Percentiles rank a stretch among this genome's conserved stretches.
Conservation (phyloP, 306 rosid genomes). For the Bauhinia variegata region DNA sequence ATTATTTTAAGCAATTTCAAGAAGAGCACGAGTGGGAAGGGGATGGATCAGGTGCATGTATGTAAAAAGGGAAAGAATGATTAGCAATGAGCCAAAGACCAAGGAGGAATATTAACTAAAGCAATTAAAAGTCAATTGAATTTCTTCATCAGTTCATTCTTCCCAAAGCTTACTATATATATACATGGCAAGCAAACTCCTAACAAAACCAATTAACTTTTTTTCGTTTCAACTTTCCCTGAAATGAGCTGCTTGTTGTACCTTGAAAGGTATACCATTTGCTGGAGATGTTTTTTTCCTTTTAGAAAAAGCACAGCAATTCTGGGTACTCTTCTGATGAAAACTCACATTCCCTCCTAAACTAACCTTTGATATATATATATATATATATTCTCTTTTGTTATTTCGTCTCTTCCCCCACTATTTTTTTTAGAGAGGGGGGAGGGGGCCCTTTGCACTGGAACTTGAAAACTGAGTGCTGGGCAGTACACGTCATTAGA, state of each 20-base stretch:
- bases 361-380: too few relatives aligned
- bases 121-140: neutral
- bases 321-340: neutral
- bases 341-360: too few relatives aligned
- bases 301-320: neutral
- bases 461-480: neutral
- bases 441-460: neutral
- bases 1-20: constrained; percentile 41
- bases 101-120: too few relatives aligned
- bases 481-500: too few relatives aligned
- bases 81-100: too few relatives aligned
- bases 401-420: too few relatives aligned
- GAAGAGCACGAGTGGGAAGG: constrained; percentile 39
- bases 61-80: constrained; percentile 38
- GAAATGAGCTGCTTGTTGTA: neutral
- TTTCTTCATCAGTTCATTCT: constrained; percentile 22
- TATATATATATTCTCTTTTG: too few relatives aligned
- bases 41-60: constrained; percentile 38
- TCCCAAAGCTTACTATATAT: constrained; percentile 5
- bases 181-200: neutral
- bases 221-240: constrained; percentile 2
- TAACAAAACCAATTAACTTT: constrained; percentile 24
- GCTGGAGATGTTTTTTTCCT: too few relatives aligned
- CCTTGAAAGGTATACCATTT: neutral
- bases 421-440: neutral